Conservation (phyloP, 2,329 filamentous ascomycete species). For the Fusarium foetens region DNA sequence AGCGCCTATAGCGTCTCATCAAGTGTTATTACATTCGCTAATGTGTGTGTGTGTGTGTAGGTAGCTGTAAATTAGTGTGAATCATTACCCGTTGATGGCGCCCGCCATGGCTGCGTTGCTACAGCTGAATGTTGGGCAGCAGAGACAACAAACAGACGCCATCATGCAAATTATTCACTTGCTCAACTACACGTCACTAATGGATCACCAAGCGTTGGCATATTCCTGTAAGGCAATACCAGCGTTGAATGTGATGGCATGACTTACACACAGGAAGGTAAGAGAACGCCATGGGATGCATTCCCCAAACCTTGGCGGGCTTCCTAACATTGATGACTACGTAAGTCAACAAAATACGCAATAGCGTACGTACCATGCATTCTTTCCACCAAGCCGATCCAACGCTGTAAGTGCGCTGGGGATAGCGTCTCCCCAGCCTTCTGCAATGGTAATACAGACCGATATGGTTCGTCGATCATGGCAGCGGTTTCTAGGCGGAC, state of each 20-base stretch:
- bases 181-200: background rate
- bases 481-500: constrained; percentile 20
- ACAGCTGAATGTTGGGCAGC: constrained; percentile 14
- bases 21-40: background rate
- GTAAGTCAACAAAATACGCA: constrained; percentile 19
- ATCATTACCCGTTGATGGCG: constrained; percentile 30
- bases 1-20: constrained; percentile 16
- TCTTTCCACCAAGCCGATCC: constrained; percentile 2
- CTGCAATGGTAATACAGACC: constrained; percentile 3
- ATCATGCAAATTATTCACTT: constrained; percentile 13
- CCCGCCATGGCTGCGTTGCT: constrained; percentile 27
- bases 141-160: constrained; percentile 17
- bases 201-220: background rate
- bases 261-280: background rate
- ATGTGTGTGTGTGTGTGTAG: background rate
- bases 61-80: constrained; percentile 21
- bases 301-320: constrained; percentile 7
- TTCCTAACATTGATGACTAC: background rate
- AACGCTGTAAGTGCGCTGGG: background rate
- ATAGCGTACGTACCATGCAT: constrained; percentile 29
- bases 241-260: background rate
- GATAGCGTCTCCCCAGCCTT: constrained; percentile 15
- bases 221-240: background rate
- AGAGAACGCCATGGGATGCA: background rate
- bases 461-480: constrained; percentile 11